Base-by-base conservation (phyloP, 257 asterid species). In the Solanum medicagineum region DNA sequence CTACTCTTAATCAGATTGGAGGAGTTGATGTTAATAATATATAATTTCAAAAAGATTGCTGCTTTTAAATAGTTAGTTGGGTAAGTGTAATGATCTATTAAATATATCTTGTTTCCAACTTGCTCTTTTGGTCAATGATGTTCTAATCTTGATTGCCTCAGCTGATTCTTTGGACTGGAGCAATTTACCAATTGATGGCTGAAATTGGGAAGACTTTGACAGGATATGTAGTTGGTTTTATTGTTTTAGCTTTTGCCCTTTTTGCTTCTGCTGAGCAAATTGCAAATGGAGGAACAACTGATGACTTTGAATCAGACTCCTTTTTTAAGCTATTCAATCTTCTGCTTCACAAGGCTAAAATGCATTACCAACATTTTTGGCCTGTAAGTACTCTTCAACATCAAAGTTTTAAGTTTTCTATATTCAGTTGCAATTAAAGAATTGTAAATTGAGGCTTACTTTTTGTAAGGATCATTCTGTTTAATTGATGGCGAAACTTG, bases 281-380 rank as follows among this genome's bases (percentile, higher is more conserved):
- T 55, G 91, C 89, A 15, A 87, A 84, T 63, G 88, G 86, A 85
- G 85, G 87, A 88, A 53, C 84, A 83, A 22, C 4, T 53, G 26
- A 26, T 63, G 73, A 73, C 45, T 75, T 80, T 69, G 86, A 87
- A 85, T 83, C 89, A 73, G 88, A 62, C 68, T 85, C 86, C 84
- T 84, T 80, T 29, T 75, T 87, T 81, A 85, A 84, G 87, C 81
- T 85, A 1, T 56, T 85, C 91, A 89, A 86, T 12, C 44, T 86
- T 87, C 83, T 89, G 84, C 66, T 63, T 81, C 80, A 85, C 12
- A 80, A 62, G 73, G 81, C 85, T 83, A 84, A 88, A 36, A 66
- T 83, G n/a, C 77, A 87, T 63, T 87, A 87, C 66, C 82, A 57
- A 11, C 92, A 87, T 85, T 88, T 89, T 71, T 92, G 95, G 95